These are phyloP conservation scores for Talaromyces rugulosus DNA, from an alignment of 2,329 filamentous ascomycete genomes.

Conservation along the genomic window DNA sequence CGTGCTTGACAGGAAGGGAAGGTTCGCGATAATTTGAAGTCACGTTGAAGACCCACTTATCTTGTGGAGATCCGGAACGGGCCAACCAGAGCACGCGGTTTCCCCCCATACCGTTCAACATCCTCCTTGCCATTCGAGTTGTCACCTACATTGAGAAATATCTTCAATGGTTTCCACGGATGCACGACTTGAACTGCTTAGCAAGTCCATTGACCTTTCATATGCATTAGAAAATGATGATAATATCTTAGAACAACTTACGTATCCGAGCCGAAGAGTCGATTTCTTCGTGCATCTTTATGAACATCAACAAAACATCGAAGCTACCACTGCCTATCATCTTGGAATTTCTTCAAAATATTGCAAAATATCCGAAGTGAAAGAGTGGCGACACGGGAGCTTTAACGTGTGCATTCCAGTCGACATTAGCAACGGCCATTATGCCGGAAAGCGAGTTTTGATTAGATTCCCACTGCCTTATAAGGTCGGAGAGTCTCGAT, in stretches of 20 bases:
- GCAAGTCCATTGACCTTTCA: neutral
- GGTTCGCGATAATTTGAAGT: conserved; percentile 10
- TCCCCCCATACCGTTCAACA: no score
- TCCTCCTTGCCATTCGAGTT: no score
- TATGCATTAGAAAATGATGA: neutral
- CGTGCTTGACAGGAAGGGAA: neutral
- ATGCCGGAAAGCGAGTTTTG: conserved; percentile 18
- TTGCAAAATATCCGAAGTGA: conserved; percentile 15
- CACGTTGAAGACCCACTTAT: conserved; percentile 3
- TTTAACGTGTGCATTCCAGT: conserved; percentile 16
- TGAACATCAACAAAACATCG: conserved; percentile 17
- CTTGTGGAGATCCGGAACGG: neutral
- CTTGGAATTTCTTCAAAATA: conserved; percentile 16
- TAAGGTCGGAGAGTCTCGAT: conserved; percentile 31
- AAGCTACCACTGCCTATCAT: conserved; percentile 25
- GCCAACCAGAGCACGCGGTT: neutral
- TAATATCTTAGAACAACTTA: conserved; percentile 14
- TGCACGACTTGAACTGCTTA: neutral
- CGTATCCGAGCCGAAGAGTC: conserved; percentile 16
- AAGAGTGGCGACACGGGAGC: conserved; percentile 19
- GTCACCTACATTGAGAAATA: no score
- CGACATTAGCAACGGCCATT: neutral
- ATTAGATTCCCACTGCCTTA: conserved; percentile 24
- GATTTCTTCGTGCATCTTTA: conserved; percentile 20
- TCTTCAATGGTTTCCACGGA: neutral